Percentiles rank a stretch among this genome's conserved stretches.
These are phyloP conservation scores for Podila clonocystis DNA, from an alignment of 192 early-diverging fungal species.

Conservation along the genomic window DNA sequence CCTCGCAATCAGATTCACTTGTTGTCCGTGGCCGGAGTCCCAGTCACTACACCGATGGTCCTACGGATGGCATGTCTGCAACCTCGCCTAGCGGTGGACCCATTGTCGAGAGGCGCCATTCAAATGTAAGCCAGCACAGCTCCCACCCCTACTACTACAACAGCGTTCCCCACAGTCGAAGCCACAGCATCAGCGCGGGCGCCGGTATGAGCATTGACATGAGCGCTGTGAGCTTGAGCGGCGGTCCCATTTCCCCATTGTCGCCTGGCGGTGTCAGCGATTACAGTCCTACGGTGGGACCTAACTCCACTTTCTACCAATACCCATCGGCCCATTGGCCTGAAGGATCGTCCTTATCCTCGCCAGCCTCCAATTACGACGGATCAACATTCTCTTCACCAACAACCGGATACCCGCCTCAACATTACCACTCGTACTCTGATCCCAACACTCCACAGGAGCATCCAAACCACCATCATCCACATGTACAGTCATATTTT, in stretches of 20 bases:
- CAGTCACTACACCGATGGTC: conserved; percentile 82
- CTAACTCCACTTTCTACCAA: background rate
- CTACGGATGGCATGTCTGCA: conserved; percentile 17
- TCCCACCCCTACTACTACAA: conserved; percentile 20
- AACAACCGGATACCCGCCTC: conserved; percentile 5
- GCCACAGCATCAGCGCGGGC: conserved; percentile 46
- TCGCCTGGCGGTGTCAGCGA: conserved; percentile 23
- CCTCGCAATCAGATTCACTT: conserved; percentile 72
- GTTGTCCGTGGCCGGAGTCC: conserved; percentile 92
- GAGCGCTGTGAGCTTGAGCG: background rate
- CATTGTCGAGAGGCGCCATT: conserved; percentile 24
- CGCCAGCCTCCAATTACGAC: conserved; percentile 38
- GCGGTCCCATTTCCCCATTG: conserved; percentile 30
- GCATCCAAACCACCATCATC: conserved; percentile 11
- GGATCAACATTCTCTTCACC: conserved; percentile 46
- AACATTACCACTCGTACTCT: conserved; percentile 9
- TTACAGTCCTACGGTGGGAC: conserved; percentile 16
- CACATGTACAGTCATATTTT: conserved; percentile 25
- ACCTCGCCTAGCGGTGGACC: background rate
- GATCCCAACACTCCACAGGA: conserved; percentile 27
- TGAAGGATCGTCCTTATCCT: conserved; percentile 37
- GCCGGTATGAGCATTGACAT: conserved; percentile 41
- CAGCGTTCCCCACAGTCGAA: conserved; percentile 29
- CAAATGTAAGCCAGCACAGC: conserved; percentile 26
- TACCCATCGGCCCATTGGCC: conserved; percentile 19